Evolutionary conservation across 1,284 basidiomycete species (phyloP).

Genomic region (Pseudozyma tsukubaensis): DNA sequence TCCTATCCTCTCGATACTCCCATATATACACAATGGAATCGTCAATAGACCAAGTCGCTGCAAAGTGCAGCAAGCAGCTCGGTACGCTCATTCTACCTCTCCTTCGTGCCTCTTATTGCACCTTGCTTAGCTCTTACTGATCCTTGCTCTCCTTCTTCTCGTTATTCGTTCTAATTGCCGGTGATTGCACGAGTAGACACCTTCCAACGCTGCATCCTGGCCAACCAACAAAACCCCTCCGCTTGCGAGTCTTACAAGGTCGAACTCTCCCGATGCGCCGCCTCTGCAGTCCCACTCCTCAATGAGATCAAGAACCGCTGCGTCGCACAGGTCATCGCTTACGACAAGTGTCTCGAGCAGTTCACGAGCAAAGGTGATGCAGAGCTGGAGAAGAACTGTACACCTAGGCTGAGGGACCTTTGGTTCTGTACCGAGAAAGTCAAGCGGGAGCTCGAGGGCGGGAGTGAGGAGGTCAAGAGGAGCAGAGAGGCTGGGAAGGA

Average conservation of each 20-base stretch:
- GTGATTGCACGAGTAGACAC: slow-evolving; percentile 19
- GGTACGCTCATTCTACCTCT: slow-evolving; percentile 19
- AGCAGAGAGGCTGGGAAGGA: slow-evolving; percentile 25
- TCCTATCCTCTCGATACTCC: neutral
- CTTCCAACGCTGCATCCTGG: slow-evolving; percentile 64
- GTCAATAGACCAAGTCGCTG: slow-evolving; percentile 54
- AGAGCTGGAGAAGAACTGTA: slow-evolving; percentile 57
- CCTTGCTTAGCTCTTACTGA: neutral
- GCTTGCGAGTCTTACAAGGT: slow-evolving; percentile 54
- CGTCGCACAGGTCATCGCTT: slow-evolving; percentile 52
- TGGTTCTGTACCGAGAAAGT: slow-evolving; percentile 63
- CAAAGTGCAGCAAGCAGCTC: slow-evolving; percentile 55
- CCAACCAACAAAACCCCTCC: slow-evolving; percentile 50
- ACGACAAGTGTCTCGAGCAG: slow-evolving; percentile 59
- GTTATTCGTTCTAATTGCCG: too few relatives aligned
- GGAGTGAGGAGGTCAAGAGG: slow-evolving; percentile 18
- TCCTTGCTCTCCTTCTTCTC: neutral
- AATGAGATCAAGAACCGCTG: slow-evolving; percentile 62
- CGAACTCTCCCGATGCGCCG: slow-evolving; percentile 59
- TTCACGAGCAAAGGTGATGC: slow-evolving; percentile 48
- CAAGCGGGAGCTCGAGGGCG: slow-evolving; percentile 48
- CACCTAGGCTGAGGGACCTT: slow-evolving; percentile 53
- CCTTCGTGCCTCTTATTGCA: neutral
- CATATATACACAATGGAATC: slow-evolving; percentile 37
- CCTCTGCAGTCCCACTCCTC: slow-evolving; percentile 59